Evolutionary conservation across 2,329 filamentous ascomycete species (phyloP), one percentile per base, ranked within the genome.

Genomic region (Microsporum ferrugineum): DNA sequence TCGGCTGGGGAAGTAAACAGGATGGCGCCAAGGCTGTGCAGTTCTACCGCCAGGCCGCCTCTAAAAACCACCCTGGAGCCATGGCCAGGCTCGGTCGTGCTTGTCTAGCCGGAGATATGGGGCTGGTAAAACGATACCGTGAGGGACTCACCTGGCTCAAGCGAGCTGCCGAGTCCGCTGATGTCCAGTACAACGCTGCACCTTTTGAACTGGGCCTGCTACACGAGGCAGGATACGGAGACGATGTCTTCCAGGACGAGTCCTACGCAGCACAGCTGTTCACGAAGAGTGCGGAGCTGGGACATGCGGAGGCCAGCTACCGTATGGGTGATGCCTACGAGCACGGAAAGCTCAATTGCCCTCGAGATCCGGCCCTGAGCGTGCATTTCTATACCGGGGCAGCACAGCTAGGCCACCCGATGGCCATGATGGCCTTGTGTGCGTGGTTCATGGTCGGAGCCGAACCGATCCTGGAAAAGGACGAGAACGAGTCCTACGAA

Each of bases 361-460:
- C 94, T 0, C 85, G 86, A 59, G 94, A 99, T 72, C 90, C 94
- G 1, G 90, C 91, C 1, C 79, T 99, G 59, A 96, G 91, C 65
- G 91, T 99, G 7, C 94, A 99, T 73, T 99, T 96, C 71, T 99
- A 99, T 77, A 99, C 92, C 0, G 87, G 86, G 31, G 92, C 94
- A 10, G 94, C 94, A 1, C 88, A 95, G 69, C 81, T 82, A 53
- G 90, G 89, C 0, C 88, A 96, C 69, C 81, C 91, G 0, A 82
- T 85, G 56, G 92, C 91, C 56, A 97, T 97, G 91, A 96, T 99
- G 91, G 92, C 92, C 3, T 80, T 99, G 6, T 99, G 94, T 75
- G 94, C 94, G 8, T 99, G 94, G 94, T 99, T 97, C 73, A 88
- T 97, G 81, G 88, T 97, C 45, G 94, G 94, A 8, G 94, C 94